Evolutionary conservation across 1,284 basidiomycete genomes (phyloP), one percentile per base, ranked within the genome.

Genomic region (Acaromyces ingoldii): DNA sequence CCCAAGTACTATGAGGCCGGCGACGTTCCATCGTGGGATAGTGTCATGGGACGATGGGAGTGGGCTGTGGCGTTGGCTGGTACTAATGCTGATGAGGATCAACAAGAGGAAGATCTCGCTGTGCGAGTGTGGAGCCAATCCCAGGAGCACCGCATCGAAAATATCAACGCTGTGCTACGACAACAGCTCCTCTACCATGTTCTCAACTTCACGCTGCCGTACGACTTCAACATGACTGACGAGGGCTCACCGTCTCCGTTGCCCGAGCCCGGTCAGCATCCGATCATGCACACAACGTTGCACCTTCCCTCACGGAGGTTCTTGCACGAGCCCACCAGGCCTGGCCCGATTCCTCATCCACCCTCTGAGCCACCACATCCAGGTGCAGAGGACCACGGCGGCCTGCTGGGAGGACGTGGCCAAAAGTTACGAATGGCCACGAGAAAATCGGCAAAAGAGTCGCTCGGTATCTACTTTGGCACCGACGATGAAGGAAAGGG

Each of bases 111-210:
- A 10, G 17, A 38, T 24, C 24, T 44, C 24, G 1, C 24, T 19
- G 30, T 49, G 21, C 29, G 39, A 9, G 37, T 67, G 25, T 60
- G 57, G 60, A 24, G 50, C 24, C 11, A 61, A 17, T n/a, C n/a
- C n/a, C 44, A 44, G 2, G 34, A 49, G 22, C 24, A 17, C 29
- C 17, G 13, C 22, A 50, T 50, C 2, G 57, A 61, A 47, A 99
- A 99, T 75, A 80, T 95, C 38, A 83, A 90, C 51, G 84, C 88
- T 62, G 78, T 82, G 53, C 82, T 96, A 42, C 82, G 93, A 40
- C 91, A 96, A 72, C 87, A 91, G 65, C 81, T 99, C 42, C 86
- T 97, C 65, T 98, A 98, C 73, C 95, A 98, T 76, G 77, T 97
- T 38, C 80, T 98, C 60, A 97, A 98, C 77, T 86, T 85, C 74